Percentiles rank a stretch among this genome's conserved stretches.
These are phyloP conservation scores for Globisporangium camurandrum DNA, from an alignment of 352 stramenopile species.

Conservation along the genomic window DNA sequence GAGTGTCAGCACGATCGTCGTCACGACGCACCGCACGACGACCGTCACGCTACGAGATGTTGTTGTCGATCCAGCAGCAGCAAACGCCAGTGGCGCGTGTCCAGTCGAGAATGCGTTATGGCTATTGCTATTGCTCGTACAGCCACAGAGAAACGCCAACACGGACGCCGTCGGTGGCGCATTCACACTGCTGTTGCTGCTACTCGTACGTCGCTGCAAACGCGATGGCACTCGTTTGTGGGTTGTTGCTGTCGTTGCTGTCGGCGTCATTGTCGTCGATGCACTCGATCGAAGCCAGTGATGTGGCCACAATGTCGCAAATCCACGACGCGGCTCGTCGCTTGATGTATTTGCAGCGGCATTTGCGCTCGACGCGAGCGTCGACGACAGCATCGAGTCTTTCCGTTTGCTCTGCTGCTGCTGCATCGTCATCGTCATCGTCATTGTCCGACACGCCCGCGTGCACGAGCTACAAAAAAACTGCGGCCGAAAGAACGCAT, in stretches of 20 bases:
- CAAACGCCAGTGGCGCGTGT: constrained; percentile 3
- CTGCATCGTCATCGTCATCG: no score
- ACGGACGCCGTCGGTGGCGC: constrained; percentile 3
- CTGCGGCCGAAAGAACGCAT: constrained; percentile 32
- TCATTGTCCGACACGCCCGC: no score
- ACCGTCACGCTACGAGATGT: constrained; percentile 9
- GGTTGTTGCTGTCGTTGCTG: constrained; percentile 5
- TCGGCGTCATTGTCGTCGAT: constrained; percentile 1
- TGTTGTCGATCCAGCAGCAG: constrained; percentile 17
- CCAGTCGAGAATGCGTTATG: constrained; percentile 2
- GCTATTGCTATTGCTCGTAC: no score
- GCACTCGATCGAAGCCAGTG: constrained; percentile 38
- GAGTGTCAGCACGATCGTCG: constrained; percentile 16
- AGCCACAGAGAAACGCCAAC: constrained; percentile 9
- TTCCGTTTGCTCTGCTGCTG: constrained; percentile 28
- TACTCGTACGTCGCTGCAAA: no score
- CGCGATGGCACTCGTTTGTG: constrained; percentile 11
- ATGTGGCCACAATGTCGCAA: constrained; percentile 34
- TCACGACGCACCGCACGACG: constrained; percentile 21
- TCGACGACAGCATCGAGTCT: constrained; percentile 35
- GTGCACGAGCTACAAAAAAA: constrained; percentile 19
- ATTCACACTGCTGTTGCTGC: constrained; percentile 5
- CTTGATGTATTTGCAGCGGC: constrained; percentile 1
- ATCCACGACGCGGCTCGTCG: constrained; percentile 9
- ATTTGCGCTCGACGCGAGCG: constrained; percentile 5